Evolutionary conservation across 352 stramenopile genomes (phyloP), one percentile per base, ranked within the genome.

Genomic region (Aphanomyces invadans): DNA sequence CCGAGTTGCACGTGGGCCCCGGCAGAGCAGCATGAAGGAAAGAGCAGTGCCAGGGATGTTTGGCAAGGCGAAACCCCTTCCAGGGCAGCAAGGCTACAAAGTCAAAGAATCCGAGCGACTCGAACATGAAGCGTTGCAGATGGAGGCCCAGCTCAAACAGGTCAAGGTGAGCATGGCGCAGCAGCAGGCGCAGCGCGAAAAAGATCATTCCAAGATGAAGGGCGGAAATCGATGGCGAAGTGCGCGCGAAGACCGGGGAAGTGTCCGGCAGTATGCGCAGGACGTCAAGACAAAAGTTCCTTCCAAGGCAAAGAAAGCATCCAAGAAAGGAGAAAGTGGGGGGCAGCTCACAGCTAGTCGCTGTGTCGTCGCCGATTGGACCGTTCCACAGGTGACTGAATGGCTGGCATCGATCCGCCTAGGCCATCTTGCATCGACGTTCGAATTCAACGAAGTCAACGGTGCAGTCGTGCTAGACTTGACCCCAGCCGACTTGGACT

Each of bases 401-500:
- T 93, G 84, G 84, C 59, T 93, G 10, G 60, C 59, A 5, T 63
- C 69, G 12, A 74, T 93, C 12, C 76, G 71, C 0, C 60, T 93
- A 26, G 77, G 88, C 19, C 79, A 93, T 56, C 88, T 76, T 29
- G 73, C 87, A 12, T 74, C 72, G 19, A 71, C 76, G 2, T 91
- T 93, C 44, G 84, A 93, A 70, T 93, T 83, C 28, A 83, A 93
- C 53, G 79, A 91, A 67, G 70, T 93, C n/a, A 82, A 75, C 2
- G 84, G 82, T 0, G 59, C 71, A 19, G 71, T 65, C 15, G 31
- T 93, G 4, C 64, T 93, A 0, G 60, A 56, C 1, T 69, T 90
- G 52, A 68, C 73, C n/a, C 26, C 75, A 2, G 72, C 79, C 19
- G 80, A 85, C 29, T 78, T 79, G 23, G 65, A 70, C 0, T 65